phyloP scores from a whole-genome alignment of 176 grass and related monocot genomes.

The Rhynchospora tenuis region DNA sequence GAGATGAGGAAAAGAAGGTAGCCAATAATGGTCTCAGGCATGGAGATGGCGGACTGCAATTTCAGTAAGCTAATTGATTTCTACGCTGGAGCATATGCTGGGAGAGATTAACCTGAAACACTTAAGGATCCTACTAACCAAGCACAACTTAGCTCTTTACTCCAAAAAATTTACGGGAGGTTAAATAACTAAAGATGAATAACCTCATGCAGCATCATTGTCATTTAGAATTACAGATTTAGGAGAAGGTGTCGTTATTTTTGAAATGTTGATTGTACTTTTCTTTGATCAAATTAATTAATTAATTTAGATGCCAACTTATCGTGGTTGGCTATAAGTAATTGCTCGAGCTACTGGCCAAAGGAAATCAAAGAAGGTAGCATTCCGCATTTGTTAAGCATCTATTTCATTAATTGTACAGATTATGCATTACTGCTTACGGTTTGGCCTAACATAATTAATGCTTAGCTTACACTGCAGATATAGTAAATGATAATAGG shows the following conservation, averaged over 20 bases:
- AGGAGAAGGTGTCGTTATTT: not conserved
- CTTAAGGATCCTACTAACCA: conserved; percentile 28
- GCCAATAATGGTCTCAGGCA: not conserved
- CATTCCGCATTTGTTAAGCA: too few species aligned
- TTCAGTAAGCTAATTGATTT: conserved; percentile 7
- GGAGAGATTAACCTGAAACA: conserved; percentile 11
- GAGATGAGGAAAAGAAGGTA: not conserved
- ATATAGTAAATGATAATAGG: too few species aligned
- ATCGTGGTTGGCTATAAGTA: not conserved
- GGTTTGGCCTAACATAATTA: too few species aligned
- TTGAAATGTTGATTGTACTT: not conserved
- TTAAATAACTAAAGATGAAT: conserved; percentile 49
- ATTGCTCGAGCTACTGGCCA: too few species aligned
- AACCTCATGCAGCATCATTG: conserved; percentile 45
- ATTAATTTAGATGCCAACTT: not conserved
- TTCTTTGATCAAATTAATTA: not conserved
- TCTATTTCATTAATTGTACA: not conserved
- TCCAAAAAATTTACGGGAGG: conserved; percentile 22
- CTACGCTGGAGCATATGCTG: not conserved
- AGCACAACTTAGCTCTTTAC: conserved; percentile 35
- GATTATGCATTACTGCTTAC: too few species aligned
- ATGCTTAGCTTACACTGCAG: too few species aligned
- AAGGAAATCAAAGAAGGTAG: too few species aligned
- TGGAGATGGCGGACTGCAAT: conserved; percentile 10
- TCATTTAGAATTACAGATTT: conserved; percentile 27